phyloP scores from a whole-genome alignment of 2,329 filamentous ascomycete species.

The Eutypa lata region DNA sequence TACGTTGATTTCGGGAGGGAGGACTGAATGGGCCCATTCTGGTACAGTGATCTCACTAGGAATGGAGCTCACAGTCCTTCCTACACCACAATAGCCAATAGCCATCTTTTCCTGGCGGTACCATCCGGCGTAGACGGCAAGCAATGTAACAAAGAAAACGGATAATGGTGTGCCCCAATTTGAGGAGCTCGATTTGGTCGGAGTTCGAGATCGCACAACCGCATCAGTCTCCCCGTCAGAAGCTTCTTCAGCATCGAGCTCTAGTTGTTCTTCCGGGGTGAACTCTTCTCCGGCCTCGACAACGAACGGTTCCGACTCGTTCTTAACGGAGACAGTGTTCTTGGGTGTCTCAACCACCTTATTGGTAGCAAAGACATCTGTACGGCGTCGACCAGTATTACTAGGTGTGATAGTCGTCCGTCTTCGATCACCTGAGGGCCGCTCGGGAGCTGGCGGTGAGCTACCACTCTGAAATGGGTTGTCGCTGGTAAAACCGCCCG shows the following conservation, averaged over 20 bases:
- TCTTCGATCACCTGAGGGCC: conserved; percentile 47
- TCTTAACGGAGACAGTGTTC: conserved; percentile 32
- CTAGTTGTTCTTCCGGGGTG: conserved; percentile 83
- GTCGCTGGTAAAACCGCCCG: conserved; percentile 73
- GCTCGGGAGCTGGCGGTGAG: conserved; percentile 56
- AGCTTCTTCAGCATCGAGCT: conserved; percentile 68
- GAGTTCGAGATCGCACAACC: conserved; percentile 36
- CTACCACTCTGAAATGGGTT: conserved; percentile 92
- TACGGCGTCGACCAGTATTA: conserved; percentile 41
- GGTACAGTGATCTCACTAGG: conserved; percentile 43
- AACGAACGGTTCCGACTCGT: conserved; percentile 29
- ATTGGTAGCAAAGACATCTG: conserved; percentile 43
- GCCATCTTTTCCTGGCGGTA: conserved; percentile 95
- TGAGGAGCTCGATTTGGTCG: conserved; percentile 33
- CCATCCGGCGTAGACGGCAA: conserved; percentile 73
- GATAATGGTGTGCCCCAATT: conserved; percentile 64
- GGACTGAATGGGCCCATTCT: conserved; percentile 35
- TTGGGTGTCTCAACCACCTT: conserved; percentile 56
- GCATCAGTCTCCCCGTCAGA: conserved; percentile 49
- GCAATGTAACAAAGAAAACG: conserved; percentile 66
- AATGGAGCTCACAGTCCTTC: conserved; percentile 56
- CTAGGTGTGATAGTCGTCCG: conserved; percentile 41
- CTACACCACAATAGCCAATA: conserved; percentile 91
- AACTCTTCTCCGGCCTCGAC: conserved; percentile 85
- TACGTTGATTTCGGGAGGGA: conserved; percentile 56